Percentiles rank a stretch among this genome's conserved stretches.
Evolutionary conservation across 1,284 basidiomycete genomes (phyloP).

Genomic region (Cryptococcus sp.): DNA sequence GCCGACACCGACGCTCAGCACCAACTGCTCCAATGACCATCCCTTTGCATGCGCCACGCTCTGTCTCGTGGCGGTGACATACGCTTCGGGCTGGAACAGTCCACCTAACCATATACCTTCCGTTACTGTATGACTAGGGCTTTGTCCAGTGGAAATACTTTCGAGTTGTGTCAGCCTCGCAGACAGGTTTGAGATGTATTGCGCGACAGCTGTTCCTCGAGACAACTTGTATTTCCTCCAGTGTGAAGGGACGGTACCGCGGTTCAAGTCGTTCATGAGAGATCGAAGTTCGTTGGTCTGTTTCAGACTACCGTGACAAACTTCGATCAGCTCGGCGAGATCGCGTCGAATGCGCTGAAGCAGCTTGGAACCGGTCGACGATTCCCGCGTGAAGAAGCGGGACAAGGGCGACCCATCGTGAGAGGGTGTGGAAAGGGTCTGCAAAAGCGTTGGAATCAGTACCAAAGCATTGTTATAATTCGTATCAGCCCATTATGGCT

Average conservation of each 20-base stretch:
- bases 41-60: constrained; percentile 84
- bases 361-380: constrained; percentile 73
- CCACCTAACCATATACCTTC: constrained; percentile 75
- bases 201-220: constrained; percentile 73
- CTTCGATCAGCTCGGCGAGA: constrained; percentile 73
- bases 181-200: constrained; percentile 80
- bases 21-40: constrained; percentile 88
- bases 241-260: constrained; percentile 82
- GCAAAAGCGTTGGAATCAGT: neutral
- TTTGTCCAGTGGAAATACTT: constrained; percentile 63
- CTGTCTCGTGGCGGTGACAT: constrained; percentile 90
- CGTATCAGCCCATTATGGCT: constrained; percentile 30
- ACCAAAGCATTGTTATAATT: neutral
- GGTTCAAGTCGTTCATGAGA: constrained; percentile 81
- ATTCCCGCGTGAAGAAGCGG: constrained; percentile 85
- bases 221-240: constrained; percentile 89
- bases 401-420: constrained; percentile 68
- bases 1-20: constrained; percentile 75
- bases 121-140: neutral
- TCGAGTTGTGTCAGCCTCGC: constrained; percentile 78
- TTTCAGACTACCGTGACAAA: constrained; percentile 82
- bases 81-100: constrained; percentile 92
- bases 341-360: constrained; percentile 76
- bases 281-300: constrained; percentile 91
- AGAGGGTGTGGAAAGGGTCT: constrained; percentile 26